A percentile compares a stretch with the other conserved stretches of the same genome.
Conservation (phyloP, 805 yeast genomes). For the Myxozyma neotropica region DNA sequence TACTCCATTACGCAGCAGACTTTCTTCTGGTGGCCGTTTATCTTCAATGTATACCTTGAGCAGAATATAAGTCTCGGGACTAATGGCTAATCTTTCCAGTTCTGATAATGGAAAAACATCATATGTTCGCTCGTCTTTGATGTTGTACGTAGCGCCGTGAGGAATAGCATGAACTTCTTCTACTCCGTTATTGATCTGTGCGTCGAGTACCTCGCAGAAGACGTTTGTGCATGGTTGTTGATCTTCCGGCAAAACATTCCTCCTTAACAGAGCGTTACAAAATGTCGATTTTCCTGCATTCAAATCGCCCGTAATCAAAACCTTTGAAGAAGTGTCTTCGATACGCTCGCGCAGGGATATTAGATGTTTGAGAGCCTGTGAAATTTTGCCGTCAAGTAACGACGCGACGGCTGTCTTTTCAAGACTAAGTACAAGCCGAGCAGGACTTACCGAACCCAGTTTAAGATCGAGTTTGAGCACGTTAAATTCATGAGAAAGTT, state of each 20-base stretch:
- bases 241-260: conserved; percentile 85
- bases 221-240: conserved; percentile 98
- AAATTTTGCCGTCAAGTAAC: conserved; percentile 67
- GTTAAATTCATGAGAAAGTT: conserved; percentile 47
- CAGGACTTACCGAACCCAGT: conserved; percentile 48
- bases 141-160: conserved; percentile 49
- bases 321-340: conserved; percentile 89
- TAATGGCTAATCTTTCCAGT: conserved; percentile 66
- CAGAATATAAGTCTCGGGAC: conserved; percentile 68
- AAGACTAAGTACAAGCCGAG: conserved; percentile 54
- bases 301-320: conserved; percentile 93
- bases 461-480: conserved; percentile 66
- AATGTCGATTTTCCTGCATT: conserved; percentile 96
- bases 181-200: conserved; percentile 66
- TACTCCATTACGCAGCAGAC: conserved; percentile 82
- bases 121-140: conserved; percentile 66
- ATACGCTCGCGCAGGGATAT: conserved; percentile 75
- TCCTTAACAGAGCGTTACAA: conserved; percentile 83
- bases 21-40: conserved; percentile 61
- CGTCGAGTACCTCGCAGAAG: conserved; percentile 91
- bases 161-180: conserved; percentile 95
- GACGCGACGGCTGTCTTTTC: conserved; percentile 71
- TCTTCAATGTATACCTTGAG: conserved; percentile 84
- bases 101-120: conserved; percentile 55
- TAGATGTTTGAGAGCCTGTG: conserved; percentile 67